Conservation (phyloP, 225 moss, liverwort and hornwort species). For the Physcomitrellopsis africana region DNA sequence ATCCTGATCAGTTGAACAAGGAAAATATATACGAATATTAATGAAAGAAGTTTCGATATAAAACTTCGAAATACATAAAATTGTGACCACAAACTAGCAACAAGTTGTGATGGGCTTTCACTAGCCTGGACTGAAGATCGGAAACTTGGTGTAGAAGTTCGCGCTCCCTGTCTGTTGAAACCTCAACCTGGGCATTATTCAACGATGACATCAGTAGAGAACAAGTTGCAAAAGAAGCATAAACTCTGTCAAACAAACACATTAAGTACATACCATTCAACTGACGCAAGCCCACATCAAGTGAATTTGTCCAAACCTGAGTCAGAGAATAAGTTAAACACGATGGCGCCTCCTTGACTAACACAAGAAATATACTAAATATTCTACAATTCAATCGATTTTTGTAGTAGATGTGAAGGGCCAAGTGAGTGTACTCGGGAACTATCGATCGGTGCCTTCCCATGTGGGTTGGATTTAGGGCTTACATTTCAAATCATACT, state of each 20-base stretch:
- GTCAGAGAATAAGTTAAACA: not conserved
- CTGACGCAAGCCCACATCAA: not conserved
- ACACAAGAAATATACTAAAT: constrained; percentile 6
- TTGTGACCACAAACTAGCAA: constrained; percentile 3
- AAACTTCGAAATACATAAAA: constrained; percentile 11
- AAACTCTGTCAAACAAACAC: constrained; percentile 3
- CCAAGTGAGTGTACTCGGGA: not conserved
- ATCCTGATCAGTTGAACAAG: constrained; percentile 43
- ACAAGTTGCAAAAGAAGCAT: constrained; percentile 15
- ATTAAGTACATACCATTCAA: not conserved
- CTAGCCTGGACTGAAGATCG: constrained; percentile 61
- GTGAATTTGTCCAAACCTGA: constrained; percentile 12
- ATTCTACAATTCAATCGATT: not conserved
- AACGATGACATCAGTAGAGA: constrained; percentile 25
- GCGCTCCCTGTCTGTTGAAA: constrained; percentile 57
- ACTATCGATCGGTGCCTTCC: not conserved
- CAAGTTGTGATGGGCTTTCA: constrained; percentile 8
- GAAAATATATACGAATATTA: constrained; percentile 21
- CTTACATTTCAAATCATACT: not conserved
- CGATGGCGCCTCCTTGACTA: constrained; percentile 8
- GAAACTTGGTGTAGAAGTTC: constrained; percentile 67
- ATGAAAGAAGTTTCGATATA: constrained; percentile 14
- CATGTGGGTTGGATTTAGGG: constrained; percentile 1
- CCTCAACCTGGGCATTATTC: constrained; percentile 44
- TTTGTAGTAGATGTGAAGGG: constrained; percentile 6